Evolutionary conservation across 495 filamentous ascomycete genomes (phyloP), one percentile per base, ranked within the genome.

Genomic region (Cenococcum geophilum): DNA sequence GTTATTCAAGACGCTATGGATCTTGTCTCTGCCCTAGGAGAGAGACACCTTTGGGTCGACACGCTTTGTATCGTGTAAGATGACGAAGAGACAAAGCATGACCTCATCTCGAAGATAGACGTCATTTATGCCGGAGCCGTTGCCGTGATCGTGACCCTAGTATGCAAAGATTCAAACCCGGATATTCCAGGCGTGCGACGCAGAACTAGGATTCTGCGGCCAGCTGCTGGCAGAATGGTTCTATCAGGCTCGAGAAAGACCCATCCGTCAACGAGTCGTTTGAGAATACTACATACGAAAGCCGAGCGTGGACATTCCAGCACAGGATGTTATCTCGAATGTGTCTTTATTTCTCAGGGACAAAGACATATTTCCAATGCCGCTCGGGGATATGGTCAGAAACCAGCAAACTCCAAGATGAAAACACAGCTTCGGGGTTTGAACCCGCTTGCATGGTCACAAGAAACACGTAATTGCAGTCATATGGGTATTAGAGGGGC

Each of bases 251-350:
- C 10, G 16, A 47, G 10, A 4, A 6, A 49, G 6, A 18, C 9
- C 6, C 18, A 55, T 0, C 0, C 11, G 8, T 55, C 6, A 1
- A 55, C 5, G 5, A 25, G 10, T n/a, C n/a, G 20, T 18, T 55
- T 8, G n/a, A 55, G n/a, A 18, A 23, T 23, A 6, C 23, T 9
- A 10, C n/a, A 18, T 55, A 22, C 16, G 51, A 55, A 18, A 6
- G 12, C 6, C 51, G 51, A 18, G 51, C 51, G 23, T 55, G 51
- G 51, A 55, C 51, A 5, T 23, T 55, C 20, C 51, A 55, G 6
- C 12, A 55, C 12, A 23, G 51, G 20, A 55, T 55, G 21, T 27
- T 55, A 1, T 55, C 45, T 18, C 45, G 5, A 22, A 18, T 6
- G 1, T 49, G 45, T 22, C 18, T 49, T 14, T 49, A 49, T 14